Base-by-base conservation (phyloP, 331 rosid species). In the Quercus tomentella region DNA sequence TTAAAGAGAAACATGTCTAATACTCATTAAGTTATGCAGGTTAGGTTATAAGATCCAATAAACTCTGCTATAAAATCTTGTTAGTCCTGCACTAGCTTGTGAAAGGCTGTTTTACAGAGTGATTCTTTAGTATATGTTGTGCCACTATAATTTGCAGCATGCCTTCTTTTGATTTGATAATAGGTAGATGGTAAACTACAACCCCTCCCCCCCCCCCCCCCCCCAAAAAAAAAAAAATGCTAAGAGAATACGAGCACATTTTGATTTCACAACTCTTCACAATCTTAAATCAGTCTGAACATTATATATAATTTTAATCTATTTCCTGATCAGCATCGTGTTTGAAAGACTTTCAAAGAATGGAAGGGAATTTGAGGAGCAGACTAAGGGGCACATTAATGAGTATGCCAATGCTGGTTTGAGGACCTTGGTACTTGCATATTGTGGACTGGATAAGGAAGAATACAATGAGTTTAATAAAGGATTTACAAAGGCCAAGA, bases 341-440 rank as follows among this genome's bases (percentile, higher is more conserved):
- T 84, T 84, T 6, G 83, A 84, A 4, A 77, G 78, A 70, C 80
- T 81, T 23, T 82, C 82, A 68, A 80, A 84, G 23, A 74, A 61
- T 84, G 88, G 85, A 23, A 77, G 82, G 18, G 2, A 69, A 43
- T 84, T 73, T 66, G 72, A 84, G 3, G 80, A 77, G 26, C 80
- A 80, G 17, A 84, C 85, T 51, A 58, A 80, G 8, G 5, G 11
- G 51, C 85, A 84, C 72, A 63, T 84, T 26, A 56, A 73, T n/a
- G n/a, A 70, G 21, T 84, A 84, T 60, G 85, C 82, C 60, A 82
- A 84, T 41, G 88, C 68, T 77, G 88, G 88, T 73, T 74, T 84
- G 3, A 73, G 88, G 7, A 77, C 88, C 23, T 31, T 84, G 16
- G 88, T 80, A 6, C 70, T 84, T 74, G 88, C 88, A 15, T 81